phyloP scores from a whole-genome alignment of 73 alveolate species.

The Urostyla sp. region DNA sequence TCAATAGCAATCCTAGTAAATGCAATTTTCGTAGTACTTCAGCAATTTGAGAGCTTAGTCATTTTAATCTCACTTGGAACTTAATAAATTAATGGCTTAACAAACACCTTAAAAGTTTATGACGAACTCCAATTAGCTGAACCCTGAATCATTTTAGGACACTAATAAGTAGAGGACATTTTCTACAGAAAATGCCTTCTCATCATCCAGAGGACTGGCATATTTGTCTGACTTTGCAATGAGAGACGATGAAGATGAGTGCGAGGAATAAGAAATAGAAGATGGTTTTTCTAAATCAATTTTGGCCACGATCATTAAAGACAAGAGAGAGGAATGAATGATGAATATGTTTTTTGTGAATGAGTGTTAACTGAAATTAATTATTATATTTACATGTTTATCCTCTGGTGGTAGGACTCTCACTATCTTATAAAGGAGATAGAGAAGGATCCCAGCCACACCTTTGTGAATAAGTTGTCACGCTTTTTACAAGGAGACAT shows the following conservation, averaged over 20 bases:
- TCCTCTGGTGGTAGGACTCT: no score
- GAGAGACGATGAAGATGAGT: slow-evolving; percentile 26
- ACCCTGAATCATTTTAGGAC: slow-evolving; percentile 17
- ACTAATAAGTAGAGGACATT: slow-evolving; percentile 19
- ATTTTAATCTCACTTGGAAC: neutral
- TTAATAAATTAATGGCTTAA: neutral
- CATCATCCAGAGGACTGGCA: slow-evolving; percentile 30
- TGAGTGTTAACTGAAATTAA: slow-evolving; percentile 3
- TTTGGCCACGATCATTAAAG: neutral
- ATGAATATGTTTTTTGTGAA: neutral
- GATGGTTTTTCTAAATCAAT: slow-evolving; percentile 2
- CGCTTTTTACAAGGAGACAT: no score
- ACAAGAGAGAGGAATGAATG: slow-evolving; percentile 35
- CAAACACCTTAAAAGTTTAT: neutral
- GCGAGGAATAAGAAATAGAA: slow-evolving; percentile 12
- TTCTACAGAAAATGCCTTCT: slow-evolving; percentile 23
- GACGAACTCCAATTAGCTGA: neutral
- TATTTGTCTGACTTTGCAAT: slow-evolving; percentile 30
- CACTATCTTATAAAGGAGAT: no score
- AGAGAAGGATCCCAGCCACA: no score
- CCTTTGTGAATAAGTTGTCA: no score
- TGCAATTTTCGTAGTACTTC: neutral
- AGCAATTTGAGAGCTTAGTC: neutral
- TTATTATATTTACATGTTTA: no score
- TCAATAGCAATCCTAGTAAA: neutral